Conservation (phyloP, 495 filamentous ascomycete genomes). For the Pyrenopolyporus hunteri region DNA sequence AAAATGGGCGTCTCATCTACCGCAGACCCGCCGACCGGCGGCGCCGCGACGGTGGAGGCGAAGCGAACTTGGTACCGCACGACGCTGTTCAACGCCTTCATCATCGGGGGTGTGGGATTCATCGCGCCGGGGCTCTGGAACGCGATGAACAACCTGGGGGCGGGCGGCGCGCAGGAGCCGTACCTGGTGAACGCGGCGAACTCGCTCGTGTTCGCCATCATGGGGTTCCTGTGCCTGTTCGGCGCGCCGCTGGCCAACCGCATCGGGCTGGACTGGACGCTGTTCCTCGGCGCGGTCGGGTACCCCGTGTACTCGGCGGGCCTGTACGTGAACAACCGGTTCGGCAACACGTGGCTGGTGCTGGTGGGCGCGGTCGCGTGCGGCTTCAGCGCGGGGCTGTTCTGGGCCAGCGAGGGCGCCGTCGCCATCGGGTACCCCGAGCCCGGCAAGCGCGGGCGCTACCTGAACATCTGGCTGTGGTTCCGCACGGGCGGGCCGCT, state of each 20-base stretch:
- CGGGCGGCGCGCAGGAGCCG: constrained; percentile 62
- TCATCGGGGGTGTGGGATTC: constrained; percentile 62
- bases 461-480: constrained; percentile 63
- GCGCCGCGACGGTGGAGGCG: neutral
- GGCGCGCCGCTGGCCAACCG: constrained; percentile 60
- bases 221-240: constrained; percentile 62
- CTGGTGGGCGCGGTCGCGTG: constrained; percentile 62
- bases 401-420: constrained; percentile 67
- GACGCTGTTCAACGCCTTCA: constrained; percentile 60
- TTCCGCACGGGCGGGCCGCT: constrained; percentile 63
- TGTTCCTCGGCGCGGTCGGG: constrained; percentile 62
- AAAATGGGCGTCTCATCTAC: constrained; percentile 7
- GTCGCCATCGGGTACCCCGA: constrained; percentile 64
- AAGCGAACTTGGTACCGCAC: constrained; percentile 55
- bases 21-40: neutral
- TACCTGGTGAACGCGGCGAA: constrained; percentile 65
- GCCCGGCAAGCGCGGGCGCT: constrained; percentile 58
- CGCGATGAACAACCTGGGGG: constrained; percentile 61
- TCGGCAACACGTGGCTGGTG: constrained; percentile 63
- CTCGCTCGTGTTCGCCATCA: constrained; percentile 62
- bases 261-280: constrained; percentile 57
- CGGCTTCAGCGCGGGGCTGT: constrained; percentile 59
- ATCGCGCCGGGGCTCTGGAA: constrained; percentile 67
- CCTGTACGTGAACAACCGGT: constrained; percentile 64
- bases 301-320: constrained; percentile 63